These are phyloP conservation scores for Eutrema heterophyllum DNA, from an alignment of 345 rosid species.

Conservation along the genomic window DNA sequence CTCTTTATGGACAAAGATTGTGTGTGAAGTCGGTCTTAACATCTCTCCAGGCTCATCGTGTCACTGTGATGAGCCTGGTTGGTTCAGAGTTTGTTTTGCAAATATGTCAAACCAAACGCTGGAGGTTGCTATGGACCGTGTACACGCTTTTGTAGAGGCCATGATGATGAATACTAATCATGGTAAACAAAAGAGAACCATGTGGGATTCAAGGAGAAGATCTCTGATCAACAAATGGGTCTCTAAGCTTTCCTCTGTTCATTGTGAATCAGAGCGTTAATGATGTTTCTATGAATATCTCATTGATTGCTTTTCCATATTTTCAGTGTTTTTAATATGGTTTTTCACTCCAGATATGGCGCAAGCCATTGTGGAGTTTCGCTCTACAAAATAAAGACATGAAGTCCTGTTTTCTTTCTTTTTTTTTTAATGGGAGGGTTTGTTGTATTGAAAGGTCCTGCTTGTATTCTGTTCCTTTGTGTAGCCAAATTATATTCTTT, in stretches of 20 bases:
- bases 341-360: conserved; percentile 20
- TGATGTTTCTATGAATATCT: neutral
- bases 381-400: conserved; percentile 10
- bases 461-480: neutral
- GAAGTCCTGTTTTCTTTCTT: neutral
- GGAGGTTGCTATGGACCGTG: conserved; percentile 46
- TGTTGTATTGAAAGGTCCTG: neutral
- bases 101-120: conserved; percentile 52
- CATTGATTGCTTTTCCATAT: neutral
- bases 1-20: conserved; percentile 59
- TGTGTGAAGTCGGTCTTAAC: conserved; percentile 60
- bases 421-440: neutral
- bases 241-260: conserved; percentile 32
- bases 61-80: conserved; percentile 86
- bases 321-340: neutral
- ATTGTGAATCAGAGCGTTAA: conserved; percentile 35
- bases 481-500: conserved; percentile 16
- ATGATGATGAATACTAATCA: neutral
- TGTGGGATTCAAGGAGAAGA: conserved; percentile 36
- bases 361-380: conserved; percentile 12
- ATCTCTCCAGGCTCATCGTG: conserved; percentile 82
- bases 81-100: conserved; percentile 83
- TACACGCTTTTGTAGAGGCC: conserved; percentile 33
- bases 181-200: conserved; percentile 19
- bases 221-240: conserved; percentile 38